Conservation (phyloP, 2,329 filamentous ascomycete genomes). For the Penicillium sp. region DNA sequence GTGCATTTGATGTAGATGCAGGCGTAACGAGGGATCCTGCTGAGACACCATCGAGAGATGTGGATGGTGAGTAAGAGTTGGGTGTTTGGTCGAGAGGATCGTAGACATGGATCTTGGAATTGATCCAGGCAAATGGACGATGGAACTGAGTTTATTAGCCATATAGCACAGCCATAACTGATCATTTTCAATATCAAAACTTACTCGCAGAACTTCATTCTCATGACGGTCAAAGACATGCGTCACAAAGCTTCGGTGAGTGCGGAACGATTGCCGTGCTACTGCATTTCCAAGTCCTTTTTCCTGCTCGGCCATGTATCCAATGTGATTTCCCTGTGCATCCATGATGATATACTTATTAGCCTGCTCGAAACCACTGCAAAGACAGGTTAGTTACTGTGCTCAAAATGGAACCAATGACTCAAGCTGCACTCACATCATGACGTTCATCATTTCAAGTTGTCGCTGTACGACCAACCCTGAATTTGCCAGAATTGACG, state of each 20-base stretch:
- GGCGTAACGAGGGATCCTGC: constrained; percentile 42
- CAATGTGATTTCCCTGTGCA: constrained; percentile 62
- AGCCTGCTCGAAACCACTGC: constrained; percentile 64
- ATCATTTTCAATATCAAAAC: constrained; percentile 5
- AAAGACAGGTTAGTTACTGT: constrained; percentile 3
- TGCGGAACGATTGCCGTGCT: constrained; percentile 61
- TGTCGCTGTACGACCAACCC: constrained; percentile 64
- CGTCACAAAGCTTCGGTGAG: constrained; percentile 64
- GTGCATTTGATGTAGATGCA: constrained; percentile 47
- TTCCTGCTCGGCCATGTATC: constrained; percentile 65
- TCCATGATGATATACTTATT: constrained; percentile 68
- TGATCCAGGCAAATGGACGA: constrained; percentile 65
- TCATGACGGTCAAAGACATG: constrained; percentile 65
- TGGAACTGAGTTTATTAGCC: constrained; percentile 50
- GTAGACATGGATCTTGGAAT: constrained; percentile 59
- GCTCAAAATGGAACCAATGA: background rate
- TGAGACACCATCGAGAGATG: constrained; percentile 47
- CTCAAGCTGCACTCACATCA: constrained; percentile 46
- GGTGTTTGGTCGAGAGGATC: constrained; percentile 48
- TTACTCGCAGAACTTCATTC: constrained; percentile 58
- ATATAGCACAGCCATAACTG: background rate
- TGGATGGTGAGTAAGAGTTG: constrained; percentile 40
- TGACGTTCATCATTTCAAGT: constrained; percentile 66
- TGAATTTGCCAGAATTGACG: constrained; percentile 60
- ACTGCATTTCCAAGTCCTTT: constrained; percentile 59